Evolutionary conservation across 2,329 filamentous ascomycete genomes (phyloP), one percentile per base, ranked within the genome.

Genomic region (Cercospora sp.): DNA sequence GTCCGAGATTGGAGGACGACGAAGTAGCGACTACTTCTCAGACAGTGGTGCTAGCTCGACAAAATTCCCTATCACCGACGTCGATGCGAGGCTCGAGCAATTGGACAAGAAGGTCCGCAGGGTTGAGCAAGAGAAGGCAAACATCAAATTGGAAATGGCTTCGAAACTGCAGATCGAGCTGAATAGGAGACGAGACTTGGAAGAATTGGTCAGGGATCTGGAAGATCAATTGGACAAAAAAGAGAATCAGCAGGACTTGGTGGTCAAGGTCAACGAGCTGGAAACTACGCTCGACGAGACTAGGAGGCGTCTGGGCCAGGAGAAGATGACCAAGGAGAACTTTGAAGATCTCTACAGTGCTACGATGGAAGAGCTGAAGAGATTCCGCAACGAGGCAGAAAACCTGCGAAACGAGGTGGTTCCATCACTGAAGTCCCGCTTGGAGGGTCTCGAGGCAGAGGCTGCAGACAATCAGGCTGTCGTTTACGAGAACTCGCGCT

Each of bases 11-110:
- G 77, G 85, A 30, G 89, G 87, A 71, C 90, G 91, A 78, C 88
- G 94, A 69, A 96, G 92, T 9, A 98, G 95, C 81, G 95, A 99
- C 81, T 98, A 99, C 82, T 99, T 95, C 79, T 99, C 95, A 2
- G 95, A 99, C 79, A 97, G 94, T 5, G 95, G 95, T 34, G 90
- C 92, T 67, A 94, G 93, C 79, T 94, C 93, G 1, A 86, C 92
- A 63, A 91, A 93, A 75, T 90, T 90, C 76, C 89, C 90, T 1
- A 82, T 86, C 69, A 90, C 92, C 58, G 84, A 87, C 68, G 81
- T 80, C 13, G 85, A 86, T 57, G 81, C 80, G 34, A 87, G 85
- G 73, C 74, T 85, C 3, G 88, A 90, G 75, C 92, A 97, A 78
- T 83, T 97, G 37, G 92, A 97, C 69, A 92, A 89, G 79, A 85